A percentile compares a stretch with the other conserved stretches of the same genome.
phyloP scores from a whole-genome alignment of 345 rosid genomes.

The Salix exigua region DNA sequence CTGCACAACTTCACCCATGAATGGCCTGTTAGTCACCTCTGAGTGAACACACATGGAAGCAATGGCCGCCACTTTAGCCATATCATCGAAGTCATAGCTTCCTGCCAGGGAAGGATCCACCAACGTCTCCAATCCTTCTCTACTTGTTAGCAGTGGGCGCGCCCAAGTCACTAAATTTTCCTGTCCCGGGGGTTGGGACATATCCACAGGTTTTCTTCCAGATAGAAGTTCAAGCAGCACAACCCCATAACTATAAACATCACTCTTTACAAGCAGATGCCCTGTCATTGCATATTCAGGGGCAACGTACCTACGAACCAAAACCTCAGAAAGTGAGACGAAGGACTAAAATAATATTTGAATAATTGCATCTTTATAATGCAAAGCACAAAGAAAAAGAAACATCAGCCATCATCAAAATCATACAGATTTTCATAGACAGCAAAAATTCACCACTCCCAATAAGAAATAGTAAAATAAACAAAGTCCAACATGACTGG shows the following conservation, averaged over 20 bases:
- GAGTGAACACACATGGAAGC: constrained; percentile 98
- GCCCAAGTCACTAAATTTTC: constrained; percentile 99
- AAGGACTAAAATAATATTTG: background rate
- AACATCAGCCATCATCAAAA: background rate
- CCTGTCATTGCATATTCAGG: constrained; percentile 99
- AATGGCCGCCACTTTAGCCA: constrained; percentile 97
- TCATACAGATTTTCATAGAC: background rate
- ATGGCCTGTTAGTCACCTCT: constrained; percentile 90
- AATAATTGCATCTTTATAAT: background rate
- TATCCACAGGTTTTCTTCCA: constrained; percentile 96
- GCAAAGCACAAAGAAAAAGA: background rate
- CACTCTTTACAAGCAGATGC: constrained; percentile 96
- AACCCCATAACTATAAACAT: constrained; percentile 96
- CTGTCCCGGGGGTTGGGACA: constrained; percentile 96
- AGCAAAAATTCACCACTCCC: background rate
- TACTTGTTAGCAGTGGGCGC: constrained; percentile 70
- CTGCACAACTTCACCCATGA: constrained; percentile 99
- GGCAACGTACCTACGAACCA: constrained; percentile 79
- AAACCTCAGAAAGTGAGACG: background rate
- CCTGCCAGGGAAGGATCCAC: constrained; percentile 80
- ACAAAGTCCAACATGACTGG: background rate
- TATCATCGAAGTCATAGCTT: constrained; percentile 72
- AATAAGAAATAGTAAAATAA: background rate
- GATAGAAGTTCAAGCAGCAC: constrained; percentile 97
- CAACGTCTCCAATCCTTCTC: constrained; percentile 83